Evolutionary conservation across 2,329 filamentous ascomycete species (phyloP).

Genomic region (Diplodia seriata): DNA sequence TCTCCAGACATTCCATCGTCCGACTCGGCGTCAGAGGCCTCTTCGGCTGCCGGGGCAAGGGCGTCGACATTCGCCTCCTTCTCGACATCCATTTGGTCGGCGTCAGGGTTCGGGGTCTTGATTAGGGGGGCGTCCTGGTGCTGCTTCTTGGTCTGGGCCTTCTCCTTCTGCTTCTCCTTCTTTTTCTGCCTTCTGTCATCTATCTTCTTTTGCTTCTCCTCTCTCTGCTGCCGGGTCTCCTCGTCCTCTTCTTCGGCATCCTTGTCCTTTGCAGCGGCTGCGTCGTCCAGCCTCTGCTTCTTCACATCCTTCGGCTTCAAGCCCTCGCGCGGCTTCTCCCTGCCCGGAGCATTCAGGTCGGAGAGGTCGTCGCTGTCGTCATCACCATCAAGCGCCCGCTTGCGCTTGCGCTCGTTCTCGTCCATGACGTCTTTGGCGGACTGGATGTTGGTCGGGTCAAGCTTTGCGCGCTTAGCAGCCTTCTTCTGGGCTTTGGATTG

Average conservation of each 20-base stretch:
- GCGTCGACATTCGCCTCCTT: constrained; percentile 38
- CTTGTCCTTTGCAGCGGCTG: constrained; percentile 36
- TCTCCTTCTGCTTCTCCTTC: constrained; percentile 44
- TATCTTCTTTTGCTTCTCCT: constrained; percentile 56
- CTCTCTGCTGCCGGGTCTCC: constrained; percentile 53
- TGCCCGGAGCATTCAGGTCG: constrained; percentile 45
- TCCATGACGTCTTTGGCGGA: constrained; percentile 94
- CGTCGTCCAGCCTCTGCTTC: constrained; percentile 50
- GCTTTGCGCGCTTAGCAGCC: constrained; percentile 83
- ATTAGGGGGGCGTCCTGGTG: constrained; percentile 36
- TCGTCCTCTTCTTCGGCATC: constrained; percentile 36
- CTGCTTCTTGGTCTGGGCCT: constrained; percentile 41
- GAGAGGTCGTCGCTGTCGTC: constrained; percentile 43
- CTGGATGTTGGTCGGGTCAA: constrained; percentile 89
- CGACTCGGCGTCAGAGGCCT: constrained; percentile 40
- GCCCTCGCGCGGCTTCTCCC: constrained; percentile 49
- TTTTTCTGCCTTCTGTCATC: constrained; percentile 48
- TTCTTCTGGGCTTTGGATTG: constrained; percentile 89
- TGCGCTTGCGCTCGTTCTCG: constrained; percentile 80
- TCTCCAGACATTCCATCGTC: constrained; percentile 38
- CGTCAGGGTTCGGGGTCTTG: constrained; percentile 33
- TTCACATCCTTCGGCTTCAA: constrained; percentile 48
- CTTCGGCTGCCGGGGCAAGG: constrained; percentile 36
- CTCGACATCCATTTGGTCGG: constrained; percentile 40
- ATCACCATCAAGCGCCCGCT: constrained; percentile 69